Evolutionary conservation across 129 eudicot species (phyloP).

Genomic region (Saposhnikovia divaricata): DNA sequence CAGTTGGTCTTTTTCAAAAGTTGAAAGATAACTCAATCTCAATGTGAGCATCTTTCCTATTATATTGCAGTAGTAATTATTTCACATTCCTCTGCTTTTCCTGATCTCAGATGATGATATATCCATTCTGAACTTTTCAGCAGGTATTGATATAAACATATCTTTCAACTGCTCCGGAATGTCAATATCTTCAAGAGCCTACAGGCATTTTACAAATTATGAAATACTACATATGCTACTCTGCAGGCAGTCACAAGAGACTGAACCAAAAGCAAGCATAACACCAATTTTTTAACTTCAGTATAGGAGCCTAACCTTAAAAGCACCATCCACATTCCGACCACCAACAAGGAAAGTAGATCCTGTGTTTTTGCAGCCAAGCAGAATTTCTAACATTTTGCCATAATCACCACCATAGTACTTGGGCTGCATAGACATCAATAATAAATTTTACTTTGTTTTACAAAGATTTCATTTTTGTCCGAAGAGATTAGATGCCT

Average conservation of each 20-base stretch:
- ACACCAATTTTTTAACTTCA: not conserved
- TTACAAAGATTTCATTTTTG: not conserved
- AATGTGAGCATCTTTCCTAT: not conserved
- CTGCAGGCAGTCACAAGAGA: not conserved
- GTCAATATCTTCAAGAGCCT: conserved; percentile 89
- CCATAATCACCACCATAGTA: conserved; percentile 64
- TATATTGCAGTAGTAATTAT: not conserved
- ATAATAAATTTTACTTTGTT: not conserved
- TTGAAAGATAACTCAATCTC: not conserved
- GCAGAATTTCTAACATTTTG: conserved; percentile 65
- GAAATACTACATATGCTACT: not conserved
- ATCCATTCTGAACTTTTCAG: conserved; percentile 80
- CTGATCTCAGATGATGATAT: conserved; percentile 82
- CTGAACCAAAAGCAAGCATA: not conserved
- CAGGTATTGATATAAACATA: conserved; percentile 85
- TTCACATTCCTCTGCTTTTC: conserved; percentile 32
- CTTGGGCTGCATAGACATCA: conserved; percentile 51
- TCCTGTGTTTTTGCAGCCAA: conserved; percentile 70
- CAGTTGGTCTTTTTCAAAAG: not conserved
- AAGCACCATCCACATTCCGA: conserved; percentile 73
- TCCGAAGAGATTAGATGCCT: not conserved
- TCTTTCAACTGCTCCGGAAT: conserved; percentile 64
- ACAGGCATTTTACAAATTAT: conserved; percentile 9
- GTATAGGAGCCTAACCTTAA: conserved; percentile 43
- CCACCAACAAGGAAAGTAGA: conserved; percentile 82